Conservation (phyloP, 176 grass and related monocot species). For the Cenchrus fungigraminus region DNA sequence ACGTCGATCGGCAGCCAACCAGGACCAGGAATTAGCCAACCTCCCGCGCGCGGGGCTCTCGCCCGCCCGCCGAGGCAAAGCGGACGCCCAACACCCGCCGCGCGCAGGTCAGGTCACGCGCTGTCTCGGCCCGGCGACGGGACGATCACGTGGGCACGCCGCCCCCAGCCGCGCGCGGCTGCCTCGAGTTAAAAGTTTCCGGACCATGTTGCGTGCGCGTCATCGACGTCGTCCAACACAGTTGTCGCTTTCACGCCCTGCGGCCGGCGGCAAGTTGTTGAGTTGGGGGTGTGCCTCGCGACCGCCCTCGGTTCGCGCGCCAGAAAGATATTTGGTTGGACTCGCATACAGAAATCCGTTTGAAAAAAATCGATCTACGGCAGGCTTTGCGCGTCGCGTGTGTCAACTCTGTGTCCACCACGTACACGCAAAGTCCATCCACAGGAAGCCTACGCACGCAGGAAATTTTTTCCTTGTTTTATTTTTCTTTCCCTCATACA, state of each 20-base stretch:
- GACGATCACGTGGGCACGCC: slow-evolving; percentile 18
- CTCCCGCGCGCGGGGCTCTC: not conserved
- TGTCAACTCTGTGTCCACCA: too few species aligned
- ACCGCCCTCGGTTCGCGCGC: not conserved
- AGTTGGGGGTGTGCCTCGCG: not conserved
- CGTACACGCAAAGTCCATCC: too few species aligned
- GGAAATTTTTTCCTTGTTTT: too few species aligned
- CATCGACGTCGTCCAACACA: not conserved
- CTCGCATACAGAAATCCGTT: too few species aligned
- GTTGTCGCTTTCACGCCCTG: not conserved
- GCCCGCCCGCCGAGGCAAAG: not conserved
- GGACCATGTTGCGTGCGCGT: not conserved
- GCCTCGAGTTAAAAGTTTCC: not conserved
- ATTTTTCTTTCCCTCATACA: too few species aligned
- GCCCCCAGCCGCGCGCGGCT: not conserved
- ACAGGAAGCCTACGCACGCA: too few species aligned
- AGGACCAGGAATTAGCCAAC: not conserved
- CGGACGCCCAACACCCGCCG: not conserved
- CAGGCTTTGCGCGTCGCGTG: too few species aligned
- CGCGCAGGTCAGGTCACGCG: not conserved
- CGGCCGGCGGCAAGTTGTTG: not conserved
- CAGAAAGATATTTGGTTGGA: not conserved
- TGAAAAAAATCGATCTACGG: too few species aligned
- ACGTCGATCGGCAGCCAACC: not conserved
- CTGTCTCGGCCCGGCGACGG: slow-evolving; percentile 20